Percentiles rank a stretch among this genome's conserved stretches.
Conservation (phyloP, 1,284 basidiomycete genomes). For the Moesziomyces parantarcticus region DNA sequence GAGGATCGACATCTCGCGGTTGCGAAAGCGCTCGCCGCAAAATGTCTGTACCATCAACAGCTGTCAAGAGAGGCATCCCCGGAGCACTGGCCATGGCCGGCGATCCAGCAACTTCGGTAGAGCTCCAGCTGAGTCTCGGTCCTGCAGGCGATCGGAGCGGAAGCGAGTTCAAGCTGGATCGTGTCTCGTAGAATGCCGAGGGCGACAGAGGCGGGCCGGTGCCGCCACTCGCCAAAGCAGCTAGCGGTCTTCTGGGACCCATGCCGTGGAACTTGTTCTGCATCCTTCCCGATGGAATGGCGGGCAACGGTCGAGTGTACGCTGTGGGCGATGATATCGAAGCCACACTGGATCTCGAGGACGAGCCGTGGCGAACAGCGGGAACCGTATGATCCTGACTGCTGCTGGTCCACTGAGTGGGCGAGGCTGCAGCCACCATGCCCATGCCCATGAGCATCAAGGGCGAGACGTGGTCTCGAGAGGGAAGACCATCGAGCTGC, state of each 20-base stretch:
- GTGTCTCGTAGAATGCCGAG: slow-evolving; percentile 16
- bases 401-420: slow-evolving; percentile 13
- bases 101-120: slow-evolving; percentile 16
- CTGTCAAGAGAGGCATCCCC: slow-evolving; percentile 1
- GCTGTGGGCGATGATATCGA: neutral
- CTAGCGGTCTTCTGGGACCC: neutral
- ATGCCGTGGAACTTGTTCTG: neutral
- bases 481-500: slow-evolving; percentile 11
- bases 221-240: neutral
- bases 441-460: slow-evolving; percentile 28
- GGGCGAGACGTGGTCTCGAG: slow-evolving; percentile 13
- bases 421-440: slow-evolving; percentile 14
- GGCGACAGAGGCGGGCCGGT: slow-evolving; percentile 18
- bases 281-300: slow-evolving; percentile 1
- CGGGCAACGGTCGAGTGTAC: slow-evolving; percentile 12
- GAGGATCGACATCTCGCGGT: neutral
- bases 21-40: slow-evolving; percentile 9
- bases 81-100: slow-evolving; percentile 7
- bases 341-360: slow-evolving; percentile 1
- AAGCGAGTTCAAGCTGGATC: neutral
- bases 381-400: slow-evolving; percentile 6
- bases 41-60: neutral
- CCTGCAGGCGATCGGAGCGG: neutral
- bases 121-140: slow-evolving; percentile 21
- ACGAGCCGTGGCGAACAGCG: neutral